Base-by-base conservation (phyloP, 1,284 basidiomycete genomes). In the Microbotryum intermedium region DNA sequence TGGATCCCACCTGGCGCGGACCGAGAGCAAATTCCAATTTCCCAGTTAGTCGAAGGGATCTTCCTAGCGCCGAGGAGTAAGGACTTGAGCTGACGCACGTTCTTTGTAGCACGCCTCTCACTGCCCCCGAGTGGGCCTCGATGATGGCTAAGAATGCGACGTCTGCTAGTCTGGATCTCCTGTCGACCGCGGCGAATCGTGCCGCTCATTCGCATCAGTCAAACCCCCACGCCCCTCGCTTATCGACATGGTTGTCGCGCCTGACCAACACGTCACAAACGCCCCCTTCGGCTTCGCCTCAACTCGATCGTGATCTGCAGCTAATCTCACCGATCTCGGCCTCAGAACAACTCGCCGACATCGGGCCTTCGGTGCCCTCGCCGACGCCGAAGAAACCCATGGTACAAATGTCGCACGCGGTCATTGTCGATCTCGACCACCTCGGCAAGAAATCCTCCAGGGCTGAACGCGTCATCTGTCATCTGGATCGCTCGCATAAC, bases 401-500 rank as follows among this genome's bases (percentile, higher is more conserved):
- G 20, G 64, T 71, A 4, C 55, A 60, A 7, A 71, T 95, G 67
- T 90, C 87, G 70, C 87, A 92, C 72, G 88, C 83, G 30, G 86
- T 88, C 80, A 82, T 90, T 39, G 85, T 93, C 62, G 90, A 94
- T 69, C 82, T 90, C 48, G 91, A 95, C 73, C 83, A 83, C 1
- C 79, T 79, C 69, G 29, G 39, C n/a, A 88, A 85, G 58, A 83
- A 82, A 75, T 92, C 88, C 64, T 86, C 90, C 71, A 84, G 91
- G 68, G 86, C 90, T 1, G 91, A 95, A 68, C 83, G 85, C 6
- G 87, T 90, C 26, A 80, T 92, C 44, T 79, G 94, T 30, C 91
- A 95, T 72, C 84, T 91, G 72, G 92, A 95, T 74, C 84, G 93
- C 60, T 87, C 92, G 55, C 91, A 95, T 74, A 94, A 94, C 71